phyloP scores from a whole-genome alignment of 2,329 filamentous ascomycete species.

The Fusarium concolor region DNA sequence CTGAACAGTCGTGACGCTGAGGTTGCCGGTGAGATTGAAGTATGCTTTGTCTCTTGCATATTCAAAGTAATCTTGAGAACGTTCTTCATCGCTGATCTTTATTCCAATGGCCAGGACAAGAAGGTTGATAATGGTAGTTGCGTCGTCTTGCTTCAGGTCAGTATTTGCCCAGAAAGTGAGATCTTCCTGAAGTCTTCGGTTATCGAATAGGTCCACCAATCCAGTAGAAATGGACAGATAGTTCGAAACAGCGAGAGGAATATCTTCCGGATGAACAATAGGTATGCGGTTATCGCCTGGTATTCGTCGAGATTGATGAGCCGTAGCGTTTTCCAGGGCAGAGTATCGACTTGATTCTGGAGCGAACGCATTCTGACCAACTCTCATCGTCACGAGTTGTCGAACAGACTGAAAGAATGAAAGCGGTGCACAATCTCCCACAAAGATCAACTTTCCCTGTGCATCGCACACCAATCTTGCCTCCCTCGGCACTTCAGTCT shows the following conservation, averaged over 20 bases:
- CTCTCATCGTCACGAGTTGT: slow-evolving; percentile 61
- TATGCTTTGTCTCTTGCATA: slow-evolving; percentile 61
- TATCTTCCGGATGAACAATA: slow-evolving; percentile 41
- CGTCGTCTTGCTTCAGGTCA: slow-evolving; percentile 50
- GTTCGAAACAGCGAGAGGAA: slow-evolving; percentile 49
- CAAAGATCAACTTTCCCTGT: slow-evolving; percentile 66
- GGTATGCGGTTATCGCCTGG: slow-evolving; percentile 44
- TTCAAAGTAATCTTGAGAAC: slow-evolving; percentile 61
- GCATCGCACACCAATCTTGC: slow-evolving; percentile 64
- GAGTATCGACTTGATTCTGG: slow-evolving; percentile 63
- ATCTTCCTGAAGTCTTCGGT: slow-evolving; percentile 53
- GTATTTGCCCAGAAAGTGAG: slow-evolving; percentile 57
- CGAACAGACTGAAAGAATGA: slow-evolving; percentile 68
- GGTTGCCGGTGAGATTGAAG: slow-evolving; percentile 57
- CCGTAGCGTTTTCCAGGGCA: slow-evolving; percentile 59
- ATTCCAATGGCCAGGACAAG: slow-evolving; percentile 64
- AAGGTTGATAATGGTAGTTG: slow-evolving; percentile 58
- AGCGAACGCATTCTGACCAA: slow-evolving; percentile 63
- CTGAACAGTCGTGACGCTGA: slow-evolving; percentile 63
- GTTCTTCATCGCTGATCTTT: slow-evolving; percentile 55
- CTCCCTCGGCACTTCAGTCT: slow-evolving; percentile 66
- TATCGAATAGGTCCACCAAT: slow-evolving; percentile 62
- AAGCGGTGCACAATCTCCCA: slow-evolving; percentile 67
- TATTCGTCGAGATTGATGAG: slow-evolving; percentile 37
- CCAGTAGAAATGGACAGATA: slow-evolving; percentile 58